Conservation (phyloP, 306 rosid species). For the Canavalia ensiformis region DNA sequence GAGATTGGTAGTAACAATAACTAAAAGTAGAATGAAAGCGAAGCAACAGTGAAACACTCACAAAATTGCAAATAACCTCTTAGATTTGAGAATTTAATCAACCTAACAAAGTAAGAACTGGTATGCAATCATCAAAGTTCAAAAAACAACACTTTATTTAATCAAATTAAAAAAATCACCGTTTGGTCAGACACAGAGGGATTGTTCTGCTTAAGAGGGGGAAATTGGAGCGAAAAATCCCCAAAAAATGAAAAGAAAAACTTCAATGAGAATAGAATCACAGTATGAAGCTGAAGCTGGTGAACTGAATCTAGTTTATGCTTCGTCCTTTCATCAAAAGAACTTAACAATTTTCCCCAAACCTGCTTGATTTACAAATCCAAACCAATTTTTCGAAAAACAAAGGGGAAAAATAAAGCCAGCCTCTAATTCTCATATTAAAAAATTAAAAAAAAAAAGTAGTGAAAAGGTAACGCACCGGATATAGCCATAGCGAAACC, state of each 20-base stretch:
- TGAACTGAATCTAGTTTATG: not conserved
- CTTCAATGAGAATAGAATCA: not conserved
- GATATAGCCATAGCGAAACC: constrained; percentile 96
- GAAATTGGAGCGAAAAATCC: too few relatives aligned
- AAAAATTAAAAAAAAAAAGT: not conserved
- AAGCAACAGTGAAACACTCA: not conserved
- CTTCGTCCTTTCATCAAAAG: constrained; percentile 1
- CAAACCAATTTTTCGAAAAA: not conserved
- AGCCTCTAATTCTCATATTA: not conserved
- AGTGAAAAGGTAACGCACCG: constrained; percentile 54
- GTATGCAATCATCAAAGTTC: not conserved
- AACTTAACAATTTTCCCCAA: not conserved
- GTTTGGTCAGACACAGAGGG: not conserved
- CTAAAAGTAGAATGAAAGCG: not conserved
- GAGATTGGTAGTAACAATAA: not conserved
- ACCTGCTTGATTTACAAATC: constrained; percentile 6
- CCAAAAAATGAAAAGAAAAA: too few relatives aligned
- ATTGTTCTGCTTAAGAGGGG: not conserved
- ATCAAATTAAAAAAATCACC: not conserved
- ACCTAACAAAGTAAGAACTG: not conserved
- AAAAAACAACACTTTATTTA: constrained; percentile 2
- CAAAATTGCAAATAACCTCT: constrained; percentile 10
- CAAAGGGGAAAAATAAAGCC: not conserved
- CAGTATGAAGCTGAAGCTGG: not conserved
- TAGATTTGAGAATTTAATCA: not conserved